phyloP scores from a whole-genome alignment of 139 green algal genomes.

The Yamagishiella unicocca region DNA sequence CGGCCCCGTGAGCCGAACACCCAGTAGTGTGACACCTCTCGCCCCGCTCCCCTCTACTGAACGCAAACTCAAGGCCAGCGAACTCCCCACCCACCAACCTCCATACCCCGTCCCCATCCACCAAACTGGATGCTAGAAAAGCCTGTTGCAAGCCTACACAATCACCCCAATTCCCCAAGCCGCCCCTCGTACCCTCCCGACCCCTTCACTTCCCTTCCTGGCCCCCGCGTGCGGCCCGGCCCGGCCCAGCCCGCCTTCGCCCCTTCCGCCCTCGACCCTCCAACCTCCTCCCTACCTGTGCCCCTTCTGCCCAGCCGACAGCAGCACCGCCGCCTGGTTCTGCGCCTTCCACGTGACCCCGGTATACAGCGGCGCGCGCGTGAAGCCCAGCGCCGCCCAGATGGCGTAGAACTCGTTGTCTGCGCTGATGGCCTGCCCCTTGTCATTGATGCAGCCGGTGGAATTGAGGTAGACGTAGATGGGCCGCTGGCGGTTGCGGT shows the following conservation, averaged over 20 bases:
- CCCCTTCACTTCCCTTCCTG: not conserved
- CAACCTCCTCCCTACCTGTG: slow-evolving; percentile 49
- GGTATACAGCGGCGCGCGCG: slow-evolving; percentile 72
- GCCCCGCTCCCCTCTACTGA: too few relatives aligned
- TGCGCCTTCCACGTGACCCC: slow-evolving; percentile 76
- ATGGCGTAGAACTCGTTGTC: slow-evolving; percentile 82
- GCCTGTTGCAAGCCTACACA: not conserved
- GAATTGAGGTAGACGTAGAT: slow-evolving; percentile 94
- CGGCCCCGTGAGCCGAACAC: too few relatives aligned
- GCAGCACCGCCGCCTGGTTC: slow-evolving; percentile 76
- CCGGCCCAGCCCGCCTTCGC: too few relatives aligned
- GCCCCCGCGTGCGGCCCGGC: too few relatives aligned
- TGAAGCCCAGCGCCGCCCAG: slow-evolving; percentile 76
- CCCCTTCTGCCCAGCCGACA: slow-evolving; percentile 68
- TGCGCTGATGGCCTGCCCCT: slow-evolving; percentile 58
- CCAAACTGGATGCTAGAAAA: not conserved
- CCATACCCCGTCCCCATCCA: not conserved
- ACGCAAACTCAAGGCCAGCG: too few relatives aligned
- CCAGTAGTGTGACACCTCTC: too few relatives aligned
- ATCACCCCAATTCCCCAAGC: not conserved
- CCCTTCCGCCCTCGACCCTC: not conserved
- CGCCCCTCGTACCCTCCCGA: too few relatives aligned
- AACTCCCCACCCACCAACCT: not conserved
- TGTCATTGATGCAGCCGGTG: slow-evolving; percentile 79
- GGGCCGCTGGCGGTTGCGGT: slow-evolving; percentile 82